These are phyloP conservation scores for Russula compacta DNA, from an alignment of 768 basidiomycete genomes.

Conservation along the genomic window DNA sequence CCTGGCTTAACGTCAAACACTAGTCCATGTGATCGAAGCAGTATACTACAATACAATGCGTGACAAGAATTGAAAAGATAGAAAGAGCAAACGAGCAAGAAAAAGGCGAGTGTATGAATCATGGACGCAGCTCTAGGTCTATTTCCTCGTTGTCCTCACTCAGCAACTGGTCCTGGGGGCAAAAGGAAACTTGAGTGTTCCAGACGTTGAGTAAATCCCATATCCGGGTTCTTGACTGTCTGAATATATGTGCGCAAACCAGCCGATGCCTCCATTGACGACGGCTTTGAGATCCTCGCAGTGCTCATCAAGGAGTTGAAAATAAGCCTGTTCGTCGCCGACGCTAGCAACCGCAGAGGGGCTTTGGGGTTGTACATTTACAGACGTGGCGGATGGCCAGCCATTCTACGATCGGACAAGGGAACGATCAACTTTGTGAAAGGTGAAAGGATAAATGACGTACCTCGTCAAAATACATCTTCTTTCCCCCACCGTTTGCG, in stretches of 20 bases:
- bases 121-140: background rate
- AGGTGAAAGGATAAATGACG: slow-evolving; percentile 2
- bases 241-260: slow-evolving; percentile 77
- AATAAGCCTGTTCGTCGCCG: slow-evolving; percentile 43
- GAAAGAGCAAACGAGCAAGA: background rate
- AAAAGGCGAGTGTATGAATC: background rate
- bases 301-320: slow-evolving; percentile 49
- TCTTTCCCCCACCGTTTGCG: slow-evolving; percentile 51
- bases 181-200: slow-evolving; percentile 53
- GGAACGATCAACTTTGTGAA: background rate
- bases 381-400: slow-evolving; percentile 60
- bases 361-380: slow-evolving; percentile 55
- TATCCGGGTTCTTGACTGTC: slow-evolving; percentile 61
- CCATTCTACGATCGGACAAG: slow-evolving; percentile 43
- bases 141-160: background rate
- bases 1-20: background rate
- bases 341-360: slow-evolving; percentile 44
- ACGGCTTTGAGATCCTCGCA: slow-evolving; percentile 55
- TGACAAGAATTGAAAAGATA: background rate
- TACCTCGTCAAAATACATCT: slow-evolving; percentile 66
- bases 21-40: background rate
- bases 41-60: background rate
- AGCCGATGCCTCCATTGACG: slow-evolving; percentile 57
- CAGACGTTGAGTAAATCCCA: slow-evolving; percentile 47
- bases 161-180: slow-evolving; percentile 54